Evolutionary conservation across 2,329 filamentous ascomycete genomes (phyloP), one percentile per base, ranked within the genome.

Genomic region (Amauroascus verrucosus): DNA sequence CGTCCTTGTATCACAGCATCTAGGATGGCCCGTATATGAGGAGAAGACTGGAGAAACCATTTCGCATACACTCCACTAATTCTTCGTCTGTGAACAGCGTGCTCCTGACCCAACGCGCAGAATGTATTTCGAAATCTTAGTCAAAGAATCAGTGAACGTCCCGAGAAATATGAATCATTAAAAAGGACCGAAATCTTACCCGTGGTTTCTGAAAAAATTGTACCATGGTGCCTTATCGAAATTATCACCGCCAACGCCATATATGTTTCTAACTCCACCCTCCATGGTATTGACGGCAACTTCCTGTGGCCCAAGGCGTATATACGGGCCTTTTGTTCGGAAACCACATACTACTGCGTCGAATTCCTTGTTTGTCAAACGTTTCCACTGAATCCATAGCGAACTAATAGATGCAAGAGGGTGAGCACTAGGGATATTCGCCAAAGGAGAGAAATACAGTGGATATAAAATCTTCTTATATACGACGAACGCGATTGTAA

Each of bases 31-130:
- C 69, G 67, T 9, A 84, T 65, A 1, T 80, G 72, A 0, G 69
- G 62, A 3, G 82, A 86, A 4, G 72, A 70, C 54, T 80, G 77
- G 33, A 90, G 71, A 47, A 73, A 80, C 0, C 84, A 85, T 64
- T 89, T 90, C 50, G 85, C 86, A 69, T 88, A 90, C 50, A 85
- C 76, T 59, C 86, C 80, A 53, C 82, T 83, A 22, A 90, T 70
- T 78, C 88, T 84, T 16, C 84, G 78, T 64, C 88, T 89, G 41
- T 84, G 73, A 6, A 73, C 68, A 0, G 83, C 81, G 64, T 90
- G 86, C 26, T 52, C 50, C 9, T 32, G 14, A 8, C 50, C 50
- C 11, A 52, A 22, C 16, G 50, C 50, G n/a, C 50, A 52, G 13
- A 52, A 52, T 18, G 50, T 52, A 30, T 52, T 52, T 11, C 50